These are phyloP conservation scores for Colletotrichum lindemuthianum DNA, from an alignment of 2,329 filamentous ascomycete species.

Conservation along the genomic window DNA sequence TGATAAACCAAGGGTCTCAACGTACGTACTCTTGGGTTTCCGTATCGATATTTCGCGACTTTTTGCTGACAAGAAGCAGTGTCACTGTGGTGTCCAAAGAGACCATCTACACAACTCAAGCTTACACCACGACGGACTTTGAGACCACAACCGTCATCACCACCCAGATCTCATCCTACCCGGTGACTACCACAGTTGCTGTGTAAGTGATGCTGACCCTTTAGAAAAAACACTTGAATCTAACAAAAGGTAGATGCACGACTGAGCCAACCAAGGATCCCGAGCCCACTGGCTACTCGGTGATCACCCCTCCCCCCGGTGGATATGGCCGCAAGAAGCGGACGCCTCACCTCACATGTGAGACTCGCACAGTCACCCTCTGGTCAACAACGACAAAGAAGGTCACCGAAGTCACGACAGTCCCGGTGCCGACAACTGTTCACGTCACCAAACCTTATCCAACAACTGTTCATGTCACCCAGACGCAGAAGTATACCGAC, in stretches of 20 bases:
- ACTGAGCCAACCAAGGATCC: conserved; percentile 11
- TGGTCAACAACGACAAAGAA: conserved; percentile 37
- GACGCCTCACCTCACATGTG: conserved; percentile 24
- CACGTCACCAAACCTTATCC: conserved; percentile 27
- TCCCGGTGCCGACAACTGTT: conserved; percentile 23
- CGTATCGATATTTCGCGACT: rapidly evolving
- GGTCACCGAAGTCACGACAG: conserved; percentile 32
- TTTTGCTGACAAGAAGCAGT: conserved; percentile 1
- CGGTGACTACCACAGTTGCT: conserved; percentile 35
- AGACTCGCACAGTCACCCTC: conserved; percentile 36
- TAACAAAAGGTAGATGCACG: conserved; percentile 13
- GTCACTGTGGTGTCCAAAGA: conserved; percentile 20
- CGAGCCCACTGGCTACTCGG: conserved; percentile 10
- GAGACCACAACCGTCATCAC: conserved; percentile 19
- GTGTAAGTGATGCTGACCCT: conserved; percentile 13
- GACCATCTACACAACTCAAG: conserved; percentile 29
- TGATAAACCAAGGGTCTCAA: conserved; percentile 19
- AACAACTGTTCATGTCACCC: neutral
- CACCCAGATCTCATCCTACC: conserved; percentile 30
- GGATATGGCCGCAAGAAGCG: conserved; percentile 6
- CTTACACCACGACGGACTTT: conserved; percentile 29
- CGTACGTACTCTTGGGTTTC: neutral
- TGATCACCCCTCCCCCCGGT: conserved; percentile 7
- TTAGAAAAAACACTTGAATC: neutral
- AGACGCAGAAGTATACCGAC: conserved; percentile 28